A percentile compares a stretch with the other conserved stretches of the same genome.
Evolutionary conservation across 495 filamentous ascomycete species (phyloP).

Genomic region (Hypoxylon fragiforme): DNA sequence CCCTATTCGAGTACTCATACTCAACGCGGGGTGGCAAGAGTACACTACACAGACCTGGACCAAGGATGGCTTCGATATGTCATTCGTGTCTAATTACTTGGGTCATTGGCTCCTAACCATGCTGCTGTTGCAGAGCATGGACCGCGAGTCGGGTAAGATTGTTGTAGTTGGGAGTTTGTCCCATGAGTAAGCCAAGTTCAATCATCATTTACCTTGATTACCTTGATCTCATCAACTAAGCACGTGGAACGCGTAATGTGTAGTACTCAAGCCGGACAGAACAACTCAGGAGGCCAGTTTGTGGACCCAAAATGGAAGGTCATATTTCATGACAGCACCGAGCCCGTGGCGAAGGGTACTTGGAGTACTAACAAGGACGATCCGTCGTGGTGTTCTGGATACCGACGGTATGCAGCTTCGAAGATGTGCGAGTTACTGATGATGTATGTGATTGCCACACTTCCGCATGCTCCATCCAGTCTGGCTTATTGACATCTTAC

Average conservation of each 20-base stretch:
- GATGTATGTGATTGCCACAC: too few species aligned
- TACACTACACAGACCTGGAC: constrained; percentile 36
- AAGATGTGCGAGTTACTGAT: constrained; percentile 41
- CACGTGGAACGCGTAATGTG: not conserved
- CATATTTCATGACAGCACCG: constrained; percentile 17
- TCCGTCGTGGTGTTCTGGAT: constrained; percentile 13
- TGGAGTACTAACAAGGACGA: constrained; percentile 29
- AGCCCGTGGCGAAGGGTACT: constrained; percentile 35
- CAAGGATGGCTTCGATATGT: constrained; percentile 38
- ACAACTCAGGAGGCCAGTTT: not conserved
- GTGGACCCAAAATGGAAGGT: constrained; percentile 30
- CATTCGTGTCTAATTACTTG: constrained; percentile 48
- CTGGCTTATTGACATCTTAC: constrained; percentile 1
- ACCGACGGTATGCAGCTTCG: constrained; percentile 40
- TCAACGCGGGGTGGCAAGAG: constrained; percentile 44
- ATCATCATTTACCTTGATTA: too few species aligned
- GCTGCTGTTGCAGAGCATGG: constrained; percentile 44
- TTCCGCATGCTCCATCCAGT: too few species aligned
- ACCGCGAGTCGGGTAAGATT: constrained; percentile 42
- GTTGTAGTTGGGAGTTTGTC: constrained; percentile 42
- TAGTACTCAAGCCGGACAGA: too few species aligned
- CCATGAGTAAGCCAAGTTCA: constrained; percentile 36
- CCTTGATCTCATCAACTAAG: too few species aligned
- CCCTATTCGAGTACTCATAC: constrained; percentile 46
- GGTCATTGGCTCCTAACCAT: constrained; percentile 45